Evolutionary conservation across 2,329 filamentous ascomycete genomes (phyloP).

Genomic region (Fusarium sp.): DNA sequence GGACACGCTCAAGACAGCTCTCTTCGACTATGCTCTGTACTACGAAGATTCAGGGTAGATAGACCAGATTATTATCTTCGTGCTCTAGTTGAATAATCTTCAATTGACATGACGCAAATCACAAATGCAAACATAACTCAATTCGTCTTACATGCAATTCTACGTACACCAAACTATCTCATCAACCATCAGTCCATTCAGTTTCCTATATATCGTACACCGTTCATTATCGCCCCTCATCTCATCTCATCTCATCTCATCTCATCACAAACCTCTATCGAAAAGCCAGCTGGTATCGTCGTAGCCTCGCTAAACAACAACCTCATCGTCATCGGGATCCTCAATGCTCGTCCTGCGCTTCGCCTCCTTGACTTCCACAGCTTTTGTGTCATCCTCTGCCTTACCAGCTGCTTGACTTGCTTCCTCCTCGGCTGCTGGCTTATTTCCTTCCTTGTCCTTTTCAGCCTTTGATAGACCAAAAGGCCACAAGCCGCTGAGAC

Average conservation of each 20-base stretch:
- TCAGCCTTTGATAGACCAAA: slow-evolving; percentile 61
- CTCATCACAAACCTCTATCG: background rate
- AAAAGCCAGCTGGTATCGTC: slow-evolving; percentile 39
- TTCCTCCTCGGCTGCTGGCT: slow-evolving; percentile 41
- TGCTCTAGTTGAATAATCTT: background rate
- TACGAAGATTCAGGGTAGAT: background rate
- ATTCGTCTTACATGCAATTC: slow-evolving; percentile 26
- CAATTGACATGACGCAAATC: background rate
- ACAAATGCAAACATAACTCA: background rate
- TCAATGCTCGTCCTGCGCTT: slow-evolving; percentile 69
- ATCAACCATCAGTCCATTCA: slow-evolving; percentile 1
- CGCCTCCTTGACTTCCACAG: slow-evolving; percentile 66
- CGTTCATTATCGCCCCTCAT: slow-evolving; percentile 27
- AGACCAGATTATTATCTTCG: background rate
- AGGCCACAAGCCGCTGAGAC: slow-evolving; percentile 68
- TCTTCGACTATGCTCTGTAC: background rate
- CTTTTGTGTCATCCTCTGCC: slow-evolving; percentile 52
- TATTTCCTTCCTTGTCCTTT: slow-evolving; percentile 47
- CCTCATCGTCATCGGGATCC: slow-evolving; percentile 67
- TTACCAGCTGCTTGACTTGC: slow-evolving; percentile 40
- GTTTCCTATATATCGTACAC: slow-evolving; percentile 33
- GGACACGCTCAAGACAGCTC: too few relatives aligned
- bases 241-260: background rate
- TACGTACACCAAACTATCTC: slow-evolving; percentile 25
- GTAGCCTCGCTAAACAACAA: slow-evolving; percentile 52